phyloP scores from a whole-genome alignment of 148 eudicot genomes.

The Camellia sinensis region DNA sequence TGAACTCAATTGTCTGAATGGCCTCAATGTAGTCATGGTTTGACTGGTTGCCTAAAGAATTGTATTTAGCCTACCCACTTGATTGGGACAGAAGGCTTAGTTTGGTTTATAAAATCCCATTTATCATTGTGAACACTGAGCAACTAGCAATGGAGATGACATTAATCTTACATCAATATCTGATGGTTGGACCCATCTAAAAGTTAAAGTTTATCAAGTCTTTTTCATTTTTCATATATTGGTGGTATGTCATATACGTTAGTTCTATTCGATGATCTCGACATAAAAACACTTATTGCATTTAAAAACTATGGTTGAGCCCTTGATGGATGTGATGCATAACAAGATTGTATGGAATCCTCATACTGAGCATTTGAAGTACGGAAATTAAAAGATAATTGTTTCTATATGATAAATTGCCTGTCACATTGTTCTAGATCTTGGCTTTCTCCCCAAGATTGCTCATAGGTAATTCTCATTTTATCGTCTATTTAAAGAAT shows the following conservation, averaged over 20 bases:
- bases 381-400: background rate
- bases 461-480: background rate
- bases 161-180: background rate
- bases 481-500: background rate
- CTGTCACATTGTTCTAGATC: background rate
- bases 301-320: background rate
- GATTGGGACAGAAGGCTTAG: no score
- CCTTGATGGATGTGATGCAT: background rate
- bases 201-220: background rate
- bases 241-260: background rate
- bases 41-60: background rate
- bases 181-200: background rate
- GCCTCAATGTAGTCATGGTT: background rate
- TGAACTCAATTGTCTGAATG: background rate
- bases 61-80: no score
- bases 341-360: background rate
- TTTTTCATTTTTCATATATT: background rate
- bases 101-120: background rate
- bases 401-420: background rate
- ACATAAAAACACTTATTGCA: background rate
- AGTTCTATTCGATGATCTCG: background rate
- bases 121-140: background rate
- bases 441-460: background rate
- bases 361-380: background rate
- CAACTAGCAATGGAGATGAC: background rate